Evolutionary conservation across 768 basidiomycete species (phyloP), one percentile per base, ranked within the genome.

Genomic region (Candolleomyces eurysporus): DNA sequence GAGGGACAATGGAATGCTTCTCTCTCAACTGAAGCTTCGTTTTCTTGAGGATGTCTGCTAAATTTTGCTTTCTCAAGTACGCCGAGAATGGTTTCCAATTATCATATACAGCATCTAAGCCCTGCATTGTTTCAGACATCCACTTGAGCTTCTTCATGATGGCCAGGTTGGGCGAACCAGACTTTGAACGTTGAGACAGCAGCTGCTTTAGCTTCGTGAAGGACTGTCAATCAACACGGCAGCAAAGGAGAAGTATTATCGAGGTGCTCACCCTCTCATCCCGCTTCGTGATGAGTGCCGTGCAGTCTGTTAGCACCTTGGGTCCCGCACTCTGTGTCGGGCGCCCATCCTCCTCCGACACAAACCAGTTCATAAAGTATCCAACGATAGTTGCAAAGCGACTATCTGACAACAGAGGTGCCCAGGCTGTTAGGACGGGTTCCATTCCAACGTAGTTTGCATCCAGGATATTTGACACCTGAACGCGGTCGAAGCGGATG

Each of bases 321-420:
- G 4, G 19, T 50, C 32, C 21, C 22, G 22, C 26, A 26, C 36
- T 48, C 6, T 32, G 26, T 4, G 26, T 31, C 8, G 53, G 36
- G 39, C 46, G 22, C 67, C 73, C 64, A 59, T 66, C 16, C 60
- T 62, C 11, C 36, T 65, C 32, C 1, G 40, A 9, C 26, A 53
- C 30, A 5, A 58, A 21, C 79, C 79, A 80, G 58, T 80, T 80
- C 79, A 80, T 76, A 59, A 74, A 78, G 57, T 76, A 75, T 19
- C 73, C 76, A 7, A 77, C 6, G 8, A 56, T 43, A 21, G 36
- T 21, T 5, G 54, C 36, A 19, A 21, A 10, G 7, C 42, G 5
- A 21, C 4, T 43, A 16, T 40, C 32, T 8, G 16, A 14, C 5
- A 56, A 39, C 8, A 56, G 54, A 42, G 54, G 54, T n/a, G 6